A percentile compares a stretch with the other conserved stretches of the same genome.
Conservation (phyloP, 208 protist genomes). For the Leishmania mexicana region DNA sequence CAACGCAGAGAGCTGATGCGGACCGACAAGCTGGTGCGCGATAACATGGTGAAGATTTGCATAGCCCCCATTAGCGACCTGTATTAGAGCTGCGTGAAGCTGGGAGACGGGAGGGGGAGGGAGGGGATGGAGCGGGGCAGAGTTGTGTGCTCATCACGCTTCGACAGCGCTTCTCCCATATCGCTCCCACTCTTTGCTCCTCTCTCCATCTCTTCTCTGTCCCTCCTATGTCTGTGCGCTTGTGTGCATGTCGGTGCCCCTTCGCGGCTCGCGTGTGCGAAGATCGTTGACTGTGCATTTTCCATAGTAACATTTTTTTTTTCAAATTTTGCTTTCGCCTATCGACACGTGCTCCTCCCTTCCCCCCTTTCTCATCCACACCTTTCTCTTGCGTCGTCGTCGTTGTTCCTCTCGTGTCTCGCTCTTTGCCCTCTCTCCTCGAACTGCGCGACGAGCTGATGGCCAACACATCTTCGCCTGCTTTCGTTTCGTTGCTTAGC, state of each 20-base stretch:
- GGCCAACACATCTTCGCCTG: too few relatives aligned
- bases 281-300: background rate
- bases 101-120: background rate
- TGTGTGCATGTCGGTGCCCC: background rate
- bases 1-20: conserved; percentile 67
- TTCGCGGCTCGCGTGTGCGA: background rate
- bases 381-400: too few relatives aligned
- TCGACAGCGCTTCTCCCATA: background rate
- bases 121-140: background rate
- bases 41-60: conserved; percentile 79
- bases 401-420: too few relatives aligned
- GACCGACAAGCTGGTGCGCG: conserved; percentile 60
- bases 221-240: background rate
- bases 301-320: background rate
- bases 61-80: conserved; percentile 65
- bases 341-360: too few relatives aligned
- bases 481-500: too few relatives aligned
- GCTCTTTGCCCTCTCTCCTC: too few relatives aligned
- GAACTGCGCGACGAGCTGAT: too few relatives aligned
- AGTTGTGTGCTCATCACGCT: background rate
- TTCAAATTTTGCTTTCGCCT: too few relatives aligned
- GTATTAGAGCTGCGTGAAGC: conserved; percentile 37
- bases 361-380: too few relatives aligned
- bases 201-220: too few relatives aligned
- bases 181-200: background rate